These are phyloP conservation scores for Tylopilus cervinicoccineus DNA, from an alignment of 768 basidiomycete species.

Conservation along the genomic window DNA sequence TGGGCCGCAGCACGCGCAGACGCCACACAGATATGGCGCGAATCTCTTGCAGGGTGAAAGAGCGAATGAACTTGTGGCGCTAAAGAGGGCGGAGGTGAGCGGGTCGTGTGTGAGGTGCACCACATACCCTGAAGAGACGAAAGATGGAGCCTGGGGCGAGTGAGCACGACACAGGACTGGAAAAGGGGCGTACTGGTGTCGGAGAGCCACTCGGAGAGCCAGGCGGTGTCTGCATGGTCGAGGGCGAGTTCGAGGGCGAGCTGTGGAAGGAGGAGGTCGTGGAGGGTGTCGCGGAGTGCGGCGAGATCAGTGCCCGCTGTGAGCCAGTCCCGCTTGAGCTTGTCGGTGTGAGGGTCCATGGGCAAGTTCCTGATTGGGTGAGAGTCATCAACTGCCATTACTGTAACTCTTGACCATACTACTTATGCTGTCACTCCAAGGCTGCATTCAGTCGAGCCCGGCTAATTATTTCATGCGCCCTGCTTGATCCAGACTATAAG, in stretches of 20 bases:
- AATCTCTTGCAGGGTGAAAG: slow-evolving; percentile 58
- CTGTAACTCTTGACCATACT: too few relatives aligned
- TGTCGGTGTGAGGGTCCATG: too few relatives aligned
- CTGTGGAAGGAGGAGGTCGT: slow-evolving; percentile 56
- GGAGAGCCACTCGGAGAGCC: slow-evolving; percentile 58
- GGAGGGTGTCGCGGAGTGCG: slow-evolving; percentile 48
- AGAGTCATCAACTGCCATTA: not conserved
- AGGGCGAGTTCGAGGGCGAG: slow-evolving; percentile 56
- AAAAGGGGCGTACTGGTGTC: slow-evolving; percentile 53
- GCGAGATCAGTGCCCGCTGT: slow-evolving; percentile 44
- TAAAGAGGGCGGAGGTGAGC: slow-evolving; percentile 21
- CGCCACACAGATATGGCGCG: slow-evolving; percentile 58
- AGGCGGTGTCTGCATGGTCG: slow-evolving; percentile 40
- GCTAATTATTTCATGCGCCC: too few relatives aligned
- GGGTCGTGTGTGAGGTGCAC: not conserved
- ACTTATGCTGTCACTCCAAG: too few relatives aligned
- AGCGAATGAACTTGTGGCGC: slow-evolving; percentile 64
- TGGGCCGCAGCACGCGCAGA: slow-evolving; percentile 32
- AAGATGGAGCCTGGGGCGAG: slow-evolving; percentile 45
- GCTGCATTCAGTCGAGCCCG: too few relatives aligned
- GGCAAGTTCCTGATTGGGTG: too few relatives aligned
- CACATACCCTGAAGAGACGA: slow-evolving; percentile 58
- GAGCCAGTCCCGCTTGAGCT: slow-evolving; percentile 28
- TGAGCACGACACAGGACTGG: not conserved
- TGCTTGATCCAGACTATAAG: not conserved